These are phyloP conservation scores for Rhamnella rubrinervis DNA, from an alignment of 331 rosid species.

Conservation along the genomic window DNA sequence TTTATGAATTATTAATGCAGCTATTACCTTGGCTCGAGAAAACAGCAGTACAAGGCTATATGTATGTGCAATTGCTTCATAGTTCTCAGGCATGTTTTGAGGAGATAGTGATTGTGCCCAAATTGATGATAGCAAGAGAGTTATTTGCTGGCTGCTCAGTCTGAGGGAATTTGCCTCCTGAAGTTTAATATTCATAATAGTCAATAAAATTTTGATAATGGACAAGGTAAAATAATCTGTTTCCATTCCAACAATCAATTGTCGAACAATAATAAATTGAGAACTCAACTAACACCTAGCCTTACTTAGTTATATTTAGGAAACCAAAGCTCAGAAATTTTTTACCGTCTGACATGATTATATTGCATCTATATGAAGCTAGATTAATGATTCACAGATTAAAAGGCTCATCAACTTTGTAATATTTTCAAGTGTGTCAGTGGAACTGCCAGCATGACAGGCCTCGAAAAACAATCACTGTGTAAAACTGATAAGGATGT, in stretches of 20 bases:
- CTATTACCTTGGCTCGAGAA: slow-evolving; percentile 78
- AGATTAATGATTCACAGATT: too few species aligned
- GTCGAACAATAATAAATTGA: too few species aligned
- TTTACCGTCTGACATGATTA: too few species aligned
- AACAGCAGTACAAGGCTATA: slow-evolving; percentile 72
- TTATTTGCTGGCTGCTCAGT: slow-evolving; percentile 76
- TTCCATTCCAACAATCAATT: background rate
- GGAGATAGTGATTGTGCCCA: slow-evolving; percentile 78
- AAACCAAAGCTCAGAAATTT: too few species aligned
- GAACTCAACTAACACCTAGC: too few species aligned
- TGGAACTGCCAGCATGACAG: too few species aligned
- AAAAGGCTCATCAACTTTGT: too few species aligned
- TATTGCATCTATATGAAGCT: too few species aligned
- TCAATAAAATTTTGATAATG: slow-evolving; percentile 1
- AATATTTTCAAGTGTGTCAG: too few species aligned
- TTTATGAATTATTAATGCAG: slow-evolving; percentile 12
- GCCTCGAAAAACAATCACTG: too few species aligned
- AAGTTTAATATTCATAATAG: slow-evolving; percentile 21
- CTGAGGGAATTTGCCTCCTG: slow-evolving; percentile 62
- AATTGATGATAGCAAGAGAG: slow-evolving; percentile 74
- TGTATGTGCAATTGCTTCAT: slow-evolving; percentile 88
- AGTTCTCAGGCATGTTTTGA: slow-evolving; percentile 74
- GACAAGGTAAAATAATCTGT: background rate
- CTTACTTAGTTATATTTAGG: too few species aligned
- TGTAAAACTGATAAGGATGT: too few species aligned